These are phyloP conservation scores for Zygosaccharomyces bisporus DNA, from an alignment of 805 yeast genomes.

Conservation along the genomic window DNA sequence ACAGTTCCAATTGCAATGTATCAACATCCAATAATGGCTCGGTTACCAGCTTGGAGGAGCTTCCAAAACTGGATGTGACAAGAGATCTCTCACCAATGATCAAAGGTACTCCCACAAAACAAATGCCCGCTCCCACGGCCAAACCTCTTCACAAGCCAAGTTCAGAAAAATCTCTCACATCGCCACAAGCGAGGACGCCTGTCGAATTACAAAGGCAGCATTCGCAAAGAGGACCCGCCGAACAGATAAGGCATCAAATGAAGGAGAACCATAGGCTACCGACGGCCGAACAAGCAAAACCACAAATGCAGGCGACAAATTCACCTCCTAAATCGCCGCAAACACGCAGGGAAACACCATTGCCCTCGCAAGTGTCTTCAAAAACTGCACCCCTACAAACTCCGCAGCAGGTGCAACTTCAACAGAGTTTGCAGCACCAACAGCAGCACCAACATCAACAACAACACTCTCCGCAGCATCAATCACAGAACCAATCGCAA, in stretches of 20 bases:
- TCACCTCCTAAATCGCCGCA: constrained; percentile 1
- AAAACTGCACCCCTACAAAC: background rate
- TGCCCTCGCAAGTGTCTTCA: background rate
- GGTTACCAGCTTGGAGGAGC: constrained; percentile 1
- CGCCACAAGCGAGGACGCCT: background rate
- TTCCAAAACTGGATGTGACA: constrained; percentile 2
- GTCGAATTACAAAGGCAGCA: background rate
- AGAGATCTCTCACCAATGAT: background rate
- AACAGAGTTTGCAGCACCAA: background rate
- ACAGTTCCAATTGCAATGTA: background rate
- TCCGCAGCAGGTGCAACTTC: background rate
- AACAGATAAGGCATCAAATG: constrained; percentile 2
- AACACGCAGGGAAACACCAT: background rate
- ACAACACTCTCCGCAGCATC: background rate
- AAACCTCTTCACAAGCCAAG: background rate
- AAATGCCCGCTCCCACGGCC: background rate
- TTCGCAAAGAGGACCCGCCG: background rate
- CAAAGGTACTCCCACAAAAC: background rate
- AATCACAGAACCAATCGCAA: too few relatives aligned
- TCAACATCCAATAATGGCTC: background rate
- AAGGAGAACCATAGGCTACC: constrained; percentile 1
- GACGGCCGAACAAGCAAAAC: background rate
- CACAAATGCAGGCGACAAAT: background rate
- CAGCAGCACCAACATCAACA: constrained; percentile 1
- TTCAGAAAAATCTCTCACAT: background rate